Evolutionary conservation across 2,329 filamentous ascomycete species (phyloP).

Genomic region (Colletotrichum tropicicola): DNA sequence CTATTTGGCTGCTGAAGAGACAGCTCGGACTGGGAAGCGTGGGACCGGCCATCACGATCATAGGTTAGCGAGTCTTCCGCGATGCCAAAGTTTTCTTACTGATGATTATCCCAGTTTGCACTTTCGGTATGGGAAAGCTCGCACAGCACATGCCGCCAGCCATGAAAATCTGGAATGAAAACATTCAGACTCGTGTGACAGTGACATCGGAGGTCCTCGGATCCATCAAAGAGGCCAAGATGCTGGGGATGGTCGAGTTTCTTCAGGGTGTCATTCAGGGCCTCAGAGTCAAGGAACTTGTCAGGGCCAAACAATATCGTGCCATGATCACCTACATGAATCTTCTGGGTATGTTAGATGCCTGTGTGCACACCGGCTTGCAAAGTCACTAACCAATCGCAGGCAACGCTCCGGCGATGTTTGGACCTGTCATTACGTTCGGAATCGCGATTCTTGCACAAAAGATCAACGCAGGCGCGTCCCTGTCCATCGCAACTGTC

Average conservation of each 20-base stretch:
- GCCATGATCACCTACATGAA: slow-evolving; percentile 25
- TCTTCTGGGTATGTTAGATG: neutral
- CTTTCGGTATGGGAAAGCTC: slow-evolving; percentile 35
- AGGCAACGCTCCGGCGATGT: slow-evolving; percentile 23
- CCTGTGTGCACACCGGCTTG: neutral
- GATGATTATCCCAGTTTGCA: slow-evolving; percentile 29
- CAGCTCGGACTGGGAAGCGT: slow-evolving; percentile 44
- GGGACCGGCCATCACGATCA: slow-evolving; percentile 41
- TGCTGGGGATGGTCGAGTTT: slow-evolving; percentile 36
- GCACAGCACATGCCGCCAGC: slow-evolving; percentile 37
- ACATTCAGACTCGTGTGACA: slow-evolving; percentile 38
- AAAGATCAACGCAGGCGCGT: neutral
- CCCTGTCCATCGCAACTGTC: slow-evolving; percentile 17
- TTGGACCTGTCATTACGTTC: slow-evolving; percentile 33
- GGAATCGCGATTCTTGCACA: slow-evolving; percentile 31
- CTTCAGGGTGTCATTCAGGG: slow-evolving; percentile 31
- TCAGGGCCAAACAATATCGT: slow-evolving; percentile 33
- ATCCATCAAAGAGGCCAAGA: slow-evolving; percentile 43
- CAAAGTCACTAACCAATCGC: neutral
- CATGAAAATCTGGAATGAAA: slow-evolving; percentile 39
- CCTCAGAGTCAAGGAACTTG: slow-evolving; percentile 33
- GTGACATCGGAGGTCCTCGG: slow-evolving; percentile 39
- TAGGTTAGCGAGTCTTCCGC: slow-evolving; percentile 31
- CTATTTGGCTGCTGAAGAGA: slow-evolving; percentile 40
- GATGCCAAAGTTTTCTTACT: neutral